Percentiles rank a stretch among this genome's conserved stretches.
These are phyloP conservation scores for Papiliotrema nemorosa DNA, from an alignment of 1,284 basidiomycete species.

Conservation along the genomic window DNA sequence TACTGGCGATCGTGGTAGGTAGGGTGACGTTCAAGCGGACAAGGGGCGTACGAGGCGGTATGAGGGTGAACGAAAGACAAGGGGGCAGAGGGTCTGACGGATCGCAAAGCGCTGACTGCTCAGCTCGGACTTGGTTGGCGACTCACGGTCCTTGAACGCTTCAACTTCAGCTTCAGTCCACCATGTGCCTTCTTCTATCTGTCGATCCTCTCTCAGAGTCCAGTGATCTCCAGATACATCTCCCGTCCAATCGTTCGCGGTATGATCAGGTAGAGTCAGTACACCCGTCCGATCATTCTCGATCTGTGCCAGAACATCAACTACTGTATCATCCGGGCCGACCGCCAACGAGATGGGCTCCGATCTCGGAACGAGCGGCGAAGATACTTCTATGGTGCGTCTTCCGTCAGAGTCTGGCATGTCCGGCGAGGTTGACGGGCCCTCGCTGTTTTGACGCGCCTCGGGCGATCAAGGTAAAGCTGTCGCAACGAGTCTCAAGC, in stretches of 20 bases:
- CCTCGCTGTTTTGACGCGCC: too few species aligned
- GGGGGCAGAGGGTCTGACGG: background rate
- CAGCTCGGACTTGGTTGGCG: background rate
- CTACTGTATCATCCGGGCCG: too few species aligned
- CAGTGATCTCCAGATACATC: conserved; percentile 3
- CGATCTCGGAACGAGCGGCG: too few species aligned
- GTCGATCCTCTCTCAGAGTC: conserved; percentile 14
- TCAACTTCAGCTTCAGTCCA: conserved; percentile 25
- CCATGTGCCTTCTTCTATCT: conserved; percentile 17
- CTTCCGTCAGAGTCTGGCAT: too few species aligned
- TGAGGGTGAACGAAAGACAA: background rate
- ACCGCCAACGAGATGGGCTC: too few species aligned
- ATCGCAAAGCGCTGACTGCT: background rate
- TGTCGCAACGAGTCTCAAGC: too few species aligned
- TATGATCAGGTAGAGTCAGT: too few species aligned
- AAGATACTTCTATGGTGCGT: too few species aligned
- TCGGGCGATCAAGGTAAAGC: too few species aligned
- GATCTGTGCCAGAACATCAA: too few species aligned
- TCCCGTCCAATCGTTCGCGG: background rate
- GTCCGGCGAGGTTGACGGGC: too few species aligned
- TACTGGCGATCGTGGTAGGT: conserved; percentile 15
- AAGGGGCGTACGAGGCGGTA: conserved; percentile 7
- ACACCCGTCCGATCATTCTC: too few species aligned
- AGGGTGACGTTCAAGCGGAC: conserved; percentile 9
- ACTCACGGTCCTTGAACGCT: conserved; percentile 15